Percentiles rank a stretch among this genome's conserved stretches.
These are phyloP conservation scores for Trypanosoma cruzi DNA, from an alignment of 208 protist genomes.

Conservation along the genomic window DNA sequence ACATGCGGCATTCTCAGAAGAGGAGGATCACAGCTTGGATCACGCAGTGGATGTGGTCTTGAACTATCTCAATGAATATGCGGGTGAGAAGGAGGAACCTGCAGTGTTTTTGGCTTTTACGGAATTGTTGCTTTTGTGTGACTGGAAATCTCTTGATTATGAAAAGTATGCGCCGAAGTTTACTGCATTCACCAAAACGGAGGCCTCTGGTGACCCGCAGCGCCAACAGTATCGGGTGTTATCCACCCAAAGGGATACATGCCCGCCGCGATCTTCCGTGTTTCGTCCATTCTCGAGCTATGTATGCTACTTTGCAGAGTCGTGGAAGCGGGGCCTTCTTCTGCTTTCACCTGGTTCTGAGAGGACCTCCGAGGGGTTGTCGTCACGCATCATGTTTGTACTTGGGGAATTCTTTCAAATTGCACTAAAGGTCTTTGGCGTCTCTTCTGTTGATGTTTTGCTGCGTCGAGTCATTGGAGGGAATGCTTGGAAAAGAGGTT, in stretches of 20 bases:
- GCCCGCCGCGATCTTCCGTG: too few relatives aligned
- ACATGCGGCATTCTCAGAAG: background rate
- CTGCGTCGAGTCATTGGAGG: conserved; percentile 7
- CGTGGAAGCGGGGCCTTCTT: conserved; percentile 21
- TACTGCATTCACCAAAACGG: background rate
- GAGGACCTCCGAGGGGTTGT: conserved; percentile 6
- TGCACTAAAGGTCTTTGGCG: conserved; percentile 9
- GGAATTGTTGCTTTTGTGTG: conserved; percentile 30
- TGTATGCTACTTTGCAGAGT: conserved; percentile 11
- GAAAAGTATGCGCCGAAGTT: conserved; percentile 1
- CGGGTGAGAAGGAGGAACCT: conserved; percentile 14
- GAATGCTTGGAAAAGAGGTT: background rate
- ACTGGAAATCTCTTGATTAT: conserved; percentile 25
- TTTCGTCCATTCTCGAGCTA: conserved; percentile 15
- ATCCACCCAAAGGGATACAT: background rate
- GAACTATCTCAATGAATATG: conserved; percentile 29
- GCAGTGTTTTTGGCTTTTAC: conserved; percentile 27
- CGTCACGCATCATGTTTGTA: conserved; percentile 15
- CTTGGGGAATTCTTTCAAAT: conserved; percentile 26
- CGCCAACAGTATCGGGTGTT: background rate
- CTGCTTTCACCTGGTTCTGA: background rate
- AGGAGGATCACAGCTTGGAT: background rate
- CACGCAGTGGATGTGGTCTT: conserved; percentile 9
- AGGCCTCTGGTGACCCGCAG: background rate
- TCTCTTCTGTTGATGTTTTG: conserved; percentile 26